These are phyloP conservation scores for Aspergillus sclerotioniger DNA, from an alignment of 495 filamentous ascomycete species.

Conservation along the genomic window DNA sequence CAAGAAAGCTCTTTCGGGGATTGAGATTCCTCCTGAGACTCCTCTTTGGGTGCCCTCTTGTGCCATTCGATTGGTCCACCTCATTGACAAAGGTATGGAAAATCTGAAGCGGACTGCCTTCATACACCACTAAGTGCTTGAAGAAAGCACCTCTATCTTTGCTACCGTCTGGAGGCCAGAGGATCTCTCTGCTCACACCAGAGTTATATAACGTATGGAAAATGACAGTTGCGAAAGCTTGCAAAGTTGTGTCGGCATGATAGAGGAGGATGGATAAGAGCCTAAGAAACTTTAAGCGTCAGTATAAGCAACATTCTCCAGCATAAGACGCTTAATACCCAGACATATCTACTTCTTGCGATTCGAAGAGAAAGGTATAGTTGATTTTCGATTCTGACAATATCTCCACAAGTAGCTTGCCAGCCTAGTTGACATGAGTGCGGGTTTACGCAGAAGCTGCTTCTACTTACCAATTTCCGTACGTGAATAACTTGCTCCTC, in stretches of 20 bases:
- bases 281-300: constrained; percentile 1
- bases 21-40: neutral
- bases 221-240: constrained; percentile 10
- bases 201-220: neutral
- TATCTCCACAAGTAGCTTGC: constrained; percentile 18
- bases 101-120: neutral
- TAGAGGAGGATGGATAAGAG: neutral
- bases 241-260: constrained; percentile 3
- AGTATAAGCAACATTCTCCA: neutral
- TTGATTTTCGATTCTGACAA: constrained; percentile 3
- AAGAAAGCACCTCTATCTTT: constrained; percentile 4
- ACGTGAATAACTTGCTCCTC: neutral
- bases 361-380: neutral
- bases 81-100: constrained; percentile 4
- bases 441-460: too few species aligned
- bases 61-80: neutral
- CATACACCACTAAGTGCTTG: neutral
- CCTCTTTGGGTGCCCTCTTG: neutral
- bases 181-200: neutral
- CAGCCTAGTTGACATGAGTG: constrained; percentile 16
- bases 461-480: constrained; percentile 17
- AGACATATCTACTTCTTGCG: neutral
- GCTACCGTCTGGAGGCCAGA: constrained; percentile 11
- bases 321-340: constrained; percentile 7
- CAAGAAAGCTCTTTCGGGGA: neutral